Base-by-base conservation (phyloP, 768 basidiomycete species). In the Pleurotus pulmonarius region DNA sequence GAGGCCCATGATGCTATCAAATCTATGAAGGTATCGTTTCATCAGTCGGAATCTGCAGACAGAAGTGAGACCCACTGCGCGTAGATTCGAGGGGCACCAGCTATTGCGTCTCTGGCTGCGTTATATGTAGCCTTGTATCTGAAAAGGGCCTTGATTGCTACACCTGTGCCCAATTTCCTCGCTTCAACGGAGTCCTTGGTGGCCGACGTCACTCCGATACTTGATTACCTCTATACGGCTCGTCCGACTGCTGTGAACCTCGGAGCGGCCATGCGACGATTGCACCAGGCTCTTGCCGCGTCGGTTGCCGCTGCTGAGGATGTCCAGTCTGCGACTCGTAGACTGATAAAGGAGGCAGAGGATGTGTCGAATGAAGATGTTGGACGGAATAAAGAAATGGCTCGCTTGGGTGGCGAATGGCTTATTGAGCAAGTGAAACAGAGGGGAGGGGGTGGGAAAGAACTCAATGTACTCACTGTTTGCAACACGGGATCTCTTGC, bases 201-300 rank as follows among this genome's bases (percentile, higher is more conserved):
- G 49, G 68, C 69, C 0, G 75, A 90, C 68, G 68, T 95, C 59
- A 65, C 75, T 40, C 75, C 79, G 0, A 76, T 83, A 43, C 78
- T 94, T 46, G 80, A 85, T 40, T 88, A 83, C 69, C 81, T 98
- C 11, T 86, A 82, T 68, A 91, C 87, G 1, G 89, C 95, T 2
- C 83, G 95, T n/a, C 95, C 96, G 13, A 98, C 95, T 0, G 95
- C 95, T 5, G 95, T 98, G 63, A 98, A 98, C 72, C 87, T 98
- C 18, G 86, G 91, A 9, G 88, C 87, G 45, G 94, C 93, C 5
- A 91, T 86, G 46, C 81, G 86, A 16, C 82, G 94, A 16, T 80
- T 98, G 38, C 69, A 78, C 5, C 72, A 73, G 13, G 72, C 73
- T 2, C 73, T 92, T n/a, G 70, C 75, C 8, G 58, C 64, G 0